phyloP scores from a whole-genome alignment of 352 stramenopile genomes.

The Pythium aphanidermatum region DNA sequence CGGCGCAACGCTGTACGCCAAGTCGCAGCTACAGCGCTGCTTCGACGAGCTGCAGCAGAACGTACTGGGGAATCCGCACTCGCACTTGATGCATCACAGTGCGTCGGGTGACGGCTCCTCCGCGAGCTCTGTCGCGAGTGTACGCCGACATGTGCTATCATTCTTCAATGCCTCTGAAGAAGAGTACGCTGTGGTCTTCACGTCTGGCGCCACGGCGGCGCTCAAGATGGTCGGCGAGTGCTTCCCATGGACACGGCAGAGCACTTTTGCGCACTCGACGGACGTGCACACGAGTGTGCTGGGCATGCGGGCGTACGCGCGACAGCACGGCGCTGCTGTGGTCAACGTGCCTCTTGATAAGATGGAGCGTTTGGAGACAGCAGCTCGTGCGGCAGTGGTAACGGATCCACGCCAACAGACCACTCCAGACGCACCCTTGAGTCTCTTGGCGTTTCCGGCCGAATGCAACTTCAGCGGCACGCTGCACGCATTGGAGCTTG shows the following conservation, averaged over 20 bases:
- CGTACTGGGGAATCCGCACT: conserved; percentile 69
- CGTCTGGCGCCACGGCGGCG: conserved; percentile 68
- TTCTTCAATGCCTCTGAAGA: conserved; percentile 68
- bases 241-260: conserved; percentile 61
- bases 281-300: conserved; percentile 75
- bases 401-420: neutral
- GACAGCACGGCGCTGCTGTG: conserved; percentile 17
- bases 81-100: conserved; percentile 8
- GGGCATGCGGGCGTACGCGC: conserved; percentile 48
- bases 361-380: conserved; percentile 19
- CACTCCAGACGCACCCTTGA: neutral
- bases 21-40: conserved; percentile 45
- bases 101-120: conserved; percentile 29
- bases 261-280: conserved; percentile 49
- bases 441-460: conserved; percentile 62
- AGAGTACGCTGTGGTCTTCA: conserved; percentile 82
- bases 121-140: conserved; percentile 31
- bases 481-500: conserved; percentile 37
- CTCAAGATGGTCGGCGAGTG: conserved; percentile 80
- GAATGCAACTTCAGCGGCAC: conserved; percentile 78
- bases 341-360: conserved; percentile 31
- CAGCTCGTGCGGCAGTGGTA: neutral
- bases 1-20: conserved; percentile 71
- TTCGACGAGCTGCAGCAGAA: conserved; percentile 42
- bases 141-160: conserved; percentile 41